A percentile compares a stretch with the other conserved stretches of the same genome.
Conservation (phyloP, 495 filamentous ascomycete genomes). For the Xylaria curta region DNA sequence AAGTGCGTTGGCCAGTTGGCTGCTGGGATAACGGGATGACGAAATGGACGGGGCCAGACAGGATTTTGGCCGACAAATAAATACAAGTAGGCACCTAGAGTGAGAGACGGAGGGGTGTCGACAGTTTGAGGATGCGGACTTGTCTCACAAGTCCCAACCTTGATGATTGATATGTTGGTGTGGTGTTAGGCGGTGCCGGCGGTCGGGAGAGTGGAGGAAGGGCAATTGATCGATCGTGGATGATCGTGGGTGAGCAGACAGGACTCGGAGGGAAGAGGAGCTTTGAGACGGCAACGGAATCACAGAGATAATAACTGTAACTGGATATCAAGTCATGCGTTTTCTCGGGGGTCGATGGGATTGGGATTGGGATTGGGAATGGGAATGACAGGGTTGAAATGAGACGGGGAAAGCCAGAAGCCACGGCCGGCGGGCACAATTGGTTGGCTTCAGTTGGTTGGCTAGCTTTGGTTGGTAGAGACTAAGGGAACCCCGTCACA, state of each 20-base stretch:
- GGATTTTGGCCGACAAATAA: slow-evolving; percentile 2
- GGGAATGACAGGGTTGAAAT: slow-evolving; percentile 25
- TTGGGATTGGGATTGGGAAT: slow-evolving; percentile 18
- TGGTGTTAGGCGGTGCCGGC: slow-evolving; percentile 6
- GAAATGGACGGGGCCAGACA: neutral
- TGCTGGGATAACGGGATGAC: slow-evolving; percentile 7
- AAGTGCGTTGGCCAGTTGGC: neutral
- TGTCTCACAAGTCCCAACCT: slow-evolving; percentile 15
- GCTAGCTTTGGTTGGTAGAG: neutral
- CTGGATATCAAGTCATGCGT: slow-evolving; percentile 25
- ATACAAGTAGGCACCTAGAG: neutral
- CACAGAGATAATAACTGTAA: slow-evolving; percentile 23
- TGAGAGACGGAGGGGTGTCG: slow-evolving; percentile 20
- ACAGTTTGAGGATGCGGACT: slow-evolving; percentile 1
- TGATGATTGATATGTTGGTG: slow-evolving; percentile 2
- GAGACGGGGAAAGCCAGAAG: slow-evolving; percentile 23
- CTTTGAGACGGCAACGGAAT: slow-evolving; percentile 17
- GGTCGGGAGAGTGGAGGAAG: slow-evolving; percentile 26
- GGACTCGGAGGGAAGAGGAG: slow-evolving; percentile 19
- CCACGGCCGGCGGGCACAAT: slow-evolving; percentile 18
- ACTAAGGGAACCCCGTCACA: neutral
- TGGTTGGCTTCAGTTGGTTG: slow-evolving; percentile 17
- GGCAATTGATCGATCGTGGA: slow-evolving; percentile 25
- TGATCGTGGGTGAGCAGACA: slow-evolving; percentile 13
- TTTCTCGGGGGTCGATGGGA: slow-evolving; percentile 18